A percentile compares a stretch with the other conserved stretches of the same genome.
Evolutionary conservation across 495 filamentous ascomycete species (phyloP).

Genomic region (Glonium stellatum): DNA sequence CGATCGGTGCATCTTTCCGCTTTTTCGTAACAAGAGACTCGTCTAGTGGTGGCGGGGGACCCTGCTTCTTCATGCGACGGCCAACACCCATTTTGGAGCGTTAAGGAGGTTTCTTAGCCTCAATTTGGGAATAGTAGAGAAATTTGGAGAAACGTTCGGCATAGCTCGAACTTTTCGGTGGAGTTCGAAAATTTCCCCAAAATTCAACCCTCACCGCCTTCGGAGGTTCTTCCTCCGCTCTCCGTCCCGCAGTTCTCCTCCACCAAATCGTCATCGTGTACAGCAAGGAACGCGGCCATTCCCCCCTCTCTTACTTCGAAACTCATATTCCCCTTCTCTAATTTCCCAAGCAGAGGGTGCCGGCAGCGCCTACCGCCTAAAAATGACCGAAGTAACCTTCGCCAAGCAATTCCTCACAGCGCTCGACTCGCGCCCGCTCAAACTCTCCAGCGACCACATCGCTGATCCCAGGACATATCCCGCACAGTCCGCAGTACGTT

Average conservation of each 20-base stretch:
- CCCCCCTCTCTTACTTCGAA: background rate
- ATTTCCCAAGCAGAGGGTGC: background rate
- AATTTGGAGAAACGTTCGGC: slow-evolving; percentile 4
- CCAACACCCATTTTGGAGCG: slow-evolving; percentile 64
- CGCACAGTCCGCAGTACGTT: slow-evolving; percentile 60
- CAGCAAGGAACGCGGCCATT: background rate
- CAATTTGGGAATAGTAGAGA: slow-evolving; percentile 3
- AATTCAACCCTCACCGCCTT: slow-evolving; percentile 13
- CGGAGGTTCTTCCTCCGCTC: background rate
- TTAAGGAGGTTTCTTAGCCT: background rate
- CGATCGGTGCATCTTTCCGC: slow-evolving; percentile 52
- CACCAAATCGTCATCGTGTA: slow-evolving; percentile 20
- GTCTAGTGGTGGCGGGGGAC: slow-evolving; percentile 71
- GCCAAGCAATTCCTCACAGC: slow-evolving; percentile 73
- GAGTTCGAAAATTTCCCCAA: slow-evolving; percentile 3
- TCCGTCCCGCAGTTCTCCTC: background rate
- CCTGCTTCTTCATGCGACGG: slow-evolving; percentile 94
- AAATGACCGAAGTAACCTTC: slow-evolving; percentile 83
- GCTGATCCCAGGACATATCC: slow-evolving; percentile 71
- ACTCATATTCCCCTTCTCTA: background rate
- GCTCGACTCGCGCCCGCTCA: slow-evolving; percentile 68
- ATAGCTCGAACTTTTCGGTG: background rate
- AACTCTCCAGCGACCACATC: slow-evolving; percentile 76
- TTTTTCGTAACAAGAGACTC: slow-evolving; percentile 72
- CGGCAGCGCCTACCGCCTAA: background rate